Conservation (phyloP, 345 rosid genomes). For the Syzygium aqueum region DNA sequence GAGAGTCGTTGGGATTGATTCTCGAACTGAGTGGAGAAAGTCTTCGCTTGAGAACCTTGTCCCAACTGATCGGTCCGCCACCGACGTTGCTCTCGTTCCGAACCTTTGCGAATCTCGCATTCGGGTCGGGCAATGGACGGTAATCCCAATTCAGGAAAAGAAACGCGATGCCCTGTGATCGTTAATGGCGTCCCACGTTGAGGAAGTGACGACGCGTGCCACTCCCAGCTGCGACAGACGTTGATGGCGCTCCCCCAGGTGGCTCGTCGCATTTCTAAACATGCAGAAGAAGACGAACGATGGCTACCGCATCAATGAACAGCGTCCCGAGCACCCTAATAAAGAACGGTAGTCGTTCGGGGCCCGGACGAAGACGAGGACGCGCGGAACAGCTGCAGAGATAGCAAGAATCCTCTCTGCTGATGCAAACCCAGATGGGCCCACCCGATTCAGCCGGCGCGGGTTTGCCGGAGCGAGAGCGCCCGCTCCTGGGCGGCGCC, state of each 20-base stretch:
- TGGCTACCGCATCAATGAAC: background rate
- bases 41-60: background rate
- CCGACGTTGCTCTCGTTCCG: background rate
- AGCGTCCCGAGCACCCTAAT: background rate
- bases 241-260: background rate
- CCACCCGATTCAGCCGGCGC: background rate
- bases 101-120: background rate
- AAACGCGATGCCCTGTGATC: background rate
- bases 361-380: background rate
- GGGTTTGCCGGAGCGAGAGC: background rate
- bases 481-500: background rate
- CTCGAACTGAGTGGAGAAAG: background rate
- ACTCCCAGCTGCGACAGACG: background rate
- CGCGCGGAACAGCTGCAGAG: background rate
- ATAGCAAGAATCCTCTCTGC: background rate
- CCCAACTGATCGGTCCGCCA: background rate
- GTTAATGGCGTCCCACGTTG: too few relatives aligned
- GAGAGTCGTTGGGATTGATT: too few relatives aligned
- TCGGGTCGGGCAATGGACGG: background rate
- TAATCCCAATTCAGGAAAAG: background rate
- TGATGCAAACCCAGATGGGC: constrained; percentile 1
- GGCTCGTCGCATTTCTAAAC: background rate
- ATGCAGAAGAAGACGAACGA: background rate
- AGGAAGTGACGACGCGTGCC: background rate
- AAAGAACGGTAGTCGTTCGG: background rate